Evolutionary conservation across 805 yeast species (phyloP), one percentile per base, ranked within the genome.

Genomic region (Candida nanaspora): DNA sequence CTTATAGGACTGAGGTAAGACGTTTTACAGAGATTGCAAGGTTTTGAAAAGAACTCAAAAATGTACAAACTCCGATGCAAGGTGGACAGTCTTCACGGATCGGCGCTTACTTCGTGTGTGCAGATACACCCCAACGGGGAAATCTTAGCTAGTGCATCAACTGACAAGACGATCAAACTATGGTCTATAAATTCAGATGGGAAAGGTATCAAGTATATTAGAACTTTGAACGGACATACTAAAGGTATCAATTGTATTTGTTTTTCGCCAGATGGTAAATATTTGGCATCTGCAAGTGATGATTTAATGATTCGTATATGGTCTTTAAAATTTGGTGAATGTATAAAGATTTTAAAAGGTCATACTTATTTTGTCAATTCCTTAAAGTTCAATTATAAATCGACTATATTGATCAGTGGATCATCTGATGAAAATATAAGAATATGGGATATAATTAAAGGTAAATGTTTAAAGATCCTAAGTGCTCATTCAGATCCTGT

Each of bases 401-500:
- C 96, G 1, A 85, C 86, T 46, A 59, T 93, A 19, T 57, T 93
- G 14, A 78, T 85, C 20, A 76, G 89, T 33, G 95, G 95, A 0
- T 78, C 94, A 1, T 77, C 93, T 38, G 98, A 91, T 60, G 98
- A 91, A 56, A 86, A 91, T 39, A 80, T 93, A 14, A 74, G 89
- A 39, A 72, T 91, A 2, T 91, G 98, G 98, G 96, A 91, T 59
- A 74, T 82, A 2, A 66, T 69, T 26, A 66, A 76, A 16, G 94
- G 94, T 1, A 71, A 71, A 31, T 74, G 85, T 41, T 63, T 87
- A 50, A 80, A 83, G 53, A 86, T 94, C 0, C 64, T 91, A 38
- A 83, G 95, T 31, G 97, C 98, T 0, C 98, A 91, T 61, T 78
- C 94, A 0, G 97, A 87, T 50, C 94, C 97, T 0, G 84, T 93